Conservation (phyloP, 129 eudicot genomes). For the Smallanthus sonchifolius region DNA sequence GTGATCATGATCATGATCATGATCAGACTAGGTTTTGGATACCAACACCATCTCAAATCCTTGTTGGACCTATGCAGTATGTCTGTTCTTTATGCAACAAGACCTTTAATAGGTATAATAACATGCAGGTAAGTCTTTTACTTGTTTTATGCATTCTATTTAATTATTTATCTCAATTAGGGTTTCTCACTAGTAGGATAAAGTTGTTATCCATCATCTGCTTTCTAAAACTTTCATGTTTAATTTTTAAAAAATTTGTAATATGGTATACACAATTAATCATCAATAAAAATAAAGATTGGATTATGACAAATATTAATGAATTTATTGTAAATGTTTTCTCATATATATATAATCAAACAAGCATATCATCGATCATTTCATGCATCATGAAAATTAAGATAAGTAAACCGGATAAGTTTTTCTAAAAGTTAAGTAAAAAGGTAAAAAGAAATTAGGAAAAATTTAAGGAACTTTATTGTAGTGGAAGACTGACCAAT, state of each 20-base stretch:
- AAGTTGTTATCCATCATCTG: not conserved
- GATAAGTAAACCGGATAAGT: not conserved
- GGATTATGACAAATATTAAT: not conserved
- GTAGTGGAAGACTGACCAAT: slow-evolving; percentile 38
- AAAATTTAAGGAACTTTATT: slow-evolving; percentile 22
- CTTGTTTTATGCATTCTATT: not conserved
- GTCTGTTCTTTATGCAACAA: slow-evolving; percentile 84
- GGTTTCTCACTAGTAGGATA: not conserved
- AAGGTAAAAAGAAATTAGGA: slow-evolving; percentile 19
- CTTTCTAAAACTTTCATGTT: not conserved
- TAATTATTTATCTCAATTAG: not conserved
- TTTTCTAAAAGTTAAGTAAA: not conserved
- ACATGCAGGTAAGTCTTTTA: slow-evolving; percentile 80
- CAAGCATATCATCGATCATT: slow-evolving; percentile 17
- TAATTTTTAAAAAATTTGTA: not conserved
- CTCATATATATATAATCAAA: not conserved
- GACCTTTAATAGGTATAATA: slow-evolving; percentile 95
- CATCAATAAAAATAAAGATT: not conserved
- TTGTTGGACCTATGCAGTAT: slow-evolving; percentile 96
- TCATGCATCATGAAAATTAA: slow-evolving; percentile 13
- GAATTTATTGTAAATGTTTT: not conserved
- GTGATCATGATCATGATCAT: slow-evolving; percentile 15
- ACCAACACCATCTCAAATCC: slow-evolving; percentile 91
- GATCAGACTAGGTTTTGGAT: slow-evolving; percentile 78
- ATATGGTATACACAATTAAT: not conserved